These are phyloP conservation scores for Thuidium tamariscinum DNA, from an alignment of 225 moss, liverwort and hornwort species.

Conservation along the genomic window DNA sequence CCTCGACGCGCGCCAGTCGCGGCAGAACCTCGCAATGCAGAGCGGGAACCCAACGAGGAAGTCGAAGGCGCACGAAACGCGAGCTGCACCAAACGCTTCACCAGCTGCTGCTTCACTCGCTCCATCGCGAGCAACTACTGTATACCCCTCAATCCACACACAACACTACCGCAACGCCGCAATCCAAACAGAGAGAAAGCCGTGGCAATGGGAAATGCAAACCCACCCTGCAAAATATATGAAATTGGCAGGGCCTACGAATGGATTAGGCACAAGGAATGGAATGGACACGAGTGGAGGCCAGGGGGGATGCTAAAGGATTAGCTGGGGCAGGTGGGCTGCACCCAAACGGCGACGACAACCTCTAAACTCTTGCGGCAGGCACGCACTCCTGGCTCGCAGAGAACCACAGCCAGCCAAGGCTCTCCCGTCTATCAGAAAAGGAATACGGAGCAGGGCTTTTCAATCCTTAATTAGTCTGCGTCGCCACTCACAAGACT, in stretches of 20 bases:
- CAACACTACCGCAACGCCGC: neutral
- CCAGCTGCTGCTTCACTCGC: slow-evolving; percentile 33
- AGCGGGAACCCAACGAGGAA: neutral
- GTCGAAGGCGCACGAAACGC: neutral
- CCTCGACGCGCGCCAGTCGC: neutral
- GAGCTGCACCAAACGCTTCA: slow-evolving; percentile 25
- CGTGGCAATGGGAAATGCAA: neutral
- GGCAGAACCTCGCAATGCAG: neutral
- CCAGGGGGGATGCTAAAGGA: neutral
- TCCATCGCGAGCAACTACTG: slow-evolving; percentile 6
- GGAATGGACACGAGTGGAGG: neutral
- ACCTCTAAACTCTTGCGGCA: neutral
- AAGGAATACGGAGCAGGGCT: neutral
- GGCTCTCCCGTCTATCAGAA: neutral
- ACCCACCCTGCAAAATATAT: neutral
- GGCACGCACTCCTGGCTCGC: neutral
- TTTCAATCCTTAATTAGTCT: neutral
- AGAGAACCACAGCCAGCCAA: neutral
- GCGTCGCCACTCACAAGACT: neutral
- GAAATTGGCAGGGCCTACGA: neutral
- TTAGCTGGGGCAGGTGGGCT: neutral
- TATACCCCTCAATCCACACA: neutral
- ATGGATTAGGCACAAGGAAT: neutral
- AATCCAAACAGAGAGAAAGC: neutral
- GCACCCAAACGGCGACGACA: neutral